Evolutionary conservation across 108 stramenopile species (phyloP), one percentile per base, ranked within the genome.

Genomic region (Pseudonitzschia delicatissima): DNA sequence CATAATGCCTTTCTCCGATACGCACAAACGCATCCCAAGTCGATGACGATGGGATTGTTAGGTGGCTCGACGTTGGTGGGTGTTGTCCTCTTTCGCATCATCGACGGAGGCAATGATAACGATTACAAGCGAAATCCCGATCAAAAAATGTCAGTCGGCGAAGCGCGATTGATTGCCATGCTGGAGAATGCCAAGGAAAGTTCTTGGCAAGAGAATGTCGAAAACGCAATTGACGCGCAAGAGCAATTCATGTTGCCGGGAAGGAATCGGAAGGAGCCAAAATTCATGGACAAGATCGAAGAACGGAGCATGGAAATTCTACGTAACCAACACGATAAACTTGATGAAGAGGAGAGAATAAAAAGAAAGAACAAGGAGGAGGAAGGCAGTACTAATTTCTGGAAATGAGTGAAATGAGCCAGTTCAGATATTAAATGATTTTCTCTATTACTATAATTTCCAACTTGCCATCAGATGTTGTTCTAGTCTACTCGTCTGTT

Each of bases 231-330:
- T 15, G 45, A 71, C 42, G 84, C 84, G 2, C 84, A 85, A 60
- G 60, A 68, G 57, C 65, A 75, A 31, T 85, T 85, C 53, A 76
- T 85, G 79, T 37, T 85, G 17, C 83, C 83, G 40, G 76, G 68
- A 5, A 37, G 39, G 1, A 20, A 17, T 5, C 59, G 57, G 18
- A 40, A 62, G 39, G 59, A 67, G 34, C 74, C 74, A 23, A 66
- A 78, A 34, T 81, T 81, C 45, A 64, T 81, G 48, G 74, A 62
- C 26, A 66, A 63, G 53, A 84, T 84, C 26, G 77, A 79, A 18
- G 47, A 66, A 39, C 74, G 83, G 39, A 73, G 77, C 53, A 27
- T 53, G 33, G 78, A 79, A 69, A 76, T 81, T 49, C 18, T 81
- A 60, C 45, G 67, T 48, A 62, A 78, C 34, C 77, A 81, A 39